Conservation (phyloP, 345 rosid genomes). For the Syzygium grande region DNA sequence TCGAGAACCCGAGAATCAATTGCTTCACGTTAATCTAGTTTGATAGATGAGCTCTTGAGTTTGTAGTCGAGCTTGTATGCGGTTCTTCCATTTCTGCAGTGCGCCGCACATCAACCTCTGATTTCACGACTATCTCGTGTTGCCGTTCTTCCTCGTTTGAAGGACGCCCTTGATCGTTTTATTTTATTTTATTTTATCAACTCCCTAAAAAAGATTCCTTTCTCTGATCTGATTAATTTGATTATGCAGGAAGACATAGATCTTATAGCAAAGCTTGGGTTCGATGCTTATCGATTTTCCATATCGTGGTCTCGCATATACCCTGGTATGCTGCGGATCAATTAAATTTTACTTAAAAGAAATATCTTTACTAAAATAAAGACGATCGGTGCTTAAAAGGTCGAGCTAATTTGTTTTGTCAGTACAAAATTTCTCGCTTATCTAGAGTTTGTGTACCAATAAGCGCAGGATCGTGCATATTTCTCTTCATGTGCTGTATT, state of each 20-base stretch:
- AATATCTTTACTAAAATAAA: neutral
- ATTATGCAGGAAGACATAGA: constrained; percentile 72
- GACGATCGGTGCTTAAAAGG: neutral
- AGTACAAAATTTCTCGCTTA: neutral
- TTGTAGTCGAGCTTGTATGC: neutral
- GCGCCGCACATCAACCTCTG: neutral
- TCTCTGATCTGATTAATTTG: constrained; percentile 1
- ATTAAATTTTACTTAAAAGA: neutral
- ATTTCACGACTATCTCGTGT: neutral
- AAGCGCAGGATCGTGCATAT: neutral
- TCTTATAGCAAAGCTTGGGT: constrained; percentile 60
- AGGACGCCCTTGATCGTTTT: neutral
- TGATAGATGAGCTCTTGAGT: neutral
- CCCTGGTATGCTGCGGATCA: constrained; percentile 42
- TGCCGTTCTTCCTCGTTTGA: neutral
- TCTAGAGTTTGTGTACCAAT: neutral
- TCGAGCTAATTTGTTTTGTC: neutral
- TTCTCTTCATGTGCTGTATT: neutral
- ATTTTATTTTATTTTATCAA: neutral
- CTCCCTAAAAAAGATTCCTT: neutral
- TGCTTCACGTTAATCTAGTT: neutral
- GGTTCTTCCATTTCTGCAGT: neutral
- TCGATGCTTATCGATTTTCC: constrained; percentile 83
- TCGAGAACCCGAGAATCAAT: neutral
- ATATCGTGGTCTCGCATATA: constrained; percentile 91